Evolutionary conservation across 352 stramenopile species (phyloP), one percentile per base, ranked within the genome.

Genomic region (Pythium rishiriense): DNA sequence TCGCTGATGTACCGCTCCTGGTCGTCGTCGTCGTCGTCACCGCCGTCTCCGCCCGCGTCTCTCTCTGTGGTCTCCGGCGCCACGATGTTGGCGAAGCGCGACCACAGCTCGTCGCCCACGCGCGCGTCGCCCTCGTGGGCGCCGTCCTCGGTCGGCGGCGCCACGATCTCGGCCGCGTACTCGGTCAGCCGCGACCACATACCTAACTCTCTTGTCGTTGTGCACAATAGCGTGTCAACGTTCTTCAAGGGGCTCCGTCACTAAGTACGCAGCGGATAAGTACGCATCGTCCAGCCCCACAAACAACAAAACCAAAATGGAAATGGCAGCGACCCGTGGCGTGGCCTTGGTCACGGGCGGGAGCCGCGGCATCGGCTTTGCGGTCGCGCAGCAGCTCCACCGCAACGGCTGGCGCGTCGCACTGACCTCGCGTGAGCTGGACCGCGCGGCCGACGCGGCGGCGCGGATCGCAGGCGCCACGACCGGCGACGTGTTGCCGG

Each of bases 1-100:
- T 91, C 83, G 54, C 65, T 85, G 37, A 93, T 93, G 63, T 93
- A 93, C 50, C 81, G 81, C 52, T 93, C 83, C 64, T 93, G 79
- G 45, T 90, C 80, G 63, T 91, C 71, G 8, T 85, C 79, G 3
- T 85, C 69, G 7, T 58, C 57, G 1, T 58, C 59, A 11, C 49
- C 69, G n/a, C 81, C 69, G 6, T 49, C 50, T 12, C 60, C 64
- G 10, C 41, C 19, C 22, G 19, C 6, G 15, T 9, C 37, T 28
- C 17, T 39, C 25, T 45, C 51, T 11, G 12, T 21, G 26, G 42
- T 9, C 14, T 45, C 28, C 1, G 45, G 54, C 26, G 52, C 56
- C 33, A 73, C 66, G 11, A 57, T 69, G 42, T 66, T 63, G 22
- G 59, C 49, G 62, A 69, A 59, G 51, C 28, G 54, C 45, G 52